Conservation (phyloP, 441 rosid genomes). For the Macaranga tanarius region DNA sequence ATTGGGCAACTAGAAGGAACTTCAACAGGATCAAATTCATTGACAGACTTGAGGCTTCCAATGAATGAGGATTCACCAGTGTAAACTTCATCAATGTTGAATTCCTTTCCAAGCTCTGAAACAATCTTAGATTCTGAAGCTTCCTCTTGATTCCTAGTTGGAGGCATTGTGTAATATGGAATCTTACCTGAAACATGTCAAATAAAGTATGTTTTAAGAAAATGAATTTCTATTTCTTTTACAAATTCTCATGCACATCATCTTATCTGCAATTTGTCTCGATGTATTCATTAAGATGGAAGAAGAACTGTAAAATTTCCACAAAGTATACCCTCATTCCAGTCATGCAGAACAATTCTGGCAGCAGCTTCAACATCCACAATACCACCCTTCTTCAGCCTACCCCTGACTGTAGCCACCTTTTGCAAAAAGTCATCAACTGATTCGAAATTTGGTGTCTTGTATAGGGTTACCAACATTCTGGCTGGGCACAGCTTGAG, state of each 20-base stretch:
- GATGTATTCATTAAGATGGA: not conserved
- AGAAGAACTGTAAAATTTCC: not conserved
- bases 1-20: constrained; percentile 70
- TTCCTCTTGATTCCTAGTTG: constrained; percentile 60
- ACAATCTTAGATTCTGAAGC: constrained; percentile 77
- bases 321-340: constrained; percentile 75
- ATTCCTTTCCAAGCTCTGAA: constrained; percentile 71
- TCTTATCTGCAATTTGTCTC: not conserved
- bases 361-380: constrained; percentile 88
- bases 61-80: constrained; percentile 76
- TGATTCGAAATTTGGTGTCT: constrained; percentile 64
- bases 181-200: constrained; percentile 69
- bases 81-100: constrained; percentile 81
- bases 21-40: constrained; percentile 63
- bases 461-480: constrained; percentile 71
- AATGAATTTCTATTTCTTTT: not conserved
- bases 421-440: constrained; percentile 87
- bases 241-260: not conserved
- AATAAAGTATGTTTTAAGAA: constrained; percentile 7
- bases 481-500: constrained; percentile 70
- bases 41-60: constrained; percentile 76
- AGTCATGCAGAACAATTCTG: constrained; percentile 84
- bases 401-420: constrained; percentile 84
- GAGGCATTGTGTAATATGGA: constrained; percentile 88
- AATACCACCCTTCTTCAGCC: constrained; percentile 92